Base-by-base conservation (phyloP, 2,329 filamentous ascomycete genomes). In the Xylaria arbuscula region DNA sequence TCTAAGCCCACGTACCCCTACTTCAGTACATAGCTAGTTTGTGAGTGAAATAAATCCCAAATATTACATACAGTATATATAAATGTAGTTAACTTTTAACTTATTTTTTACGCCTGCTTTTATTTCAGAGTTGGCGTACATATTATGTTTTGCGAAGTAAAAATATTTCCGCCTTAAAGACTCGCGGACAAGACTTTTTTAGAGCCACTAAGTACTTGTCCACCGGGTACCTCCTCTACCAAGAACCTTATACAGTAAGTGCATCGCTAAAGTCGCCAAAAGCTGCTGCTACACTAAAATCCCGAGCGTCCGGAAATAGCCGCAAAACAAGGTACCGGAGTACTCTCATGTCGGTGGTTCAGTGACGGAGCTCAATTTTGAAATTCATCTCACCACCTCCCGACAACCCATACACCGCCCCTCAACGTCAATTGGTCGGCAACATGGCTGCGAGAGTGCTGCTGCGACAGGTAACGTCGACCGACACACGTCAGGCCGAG, bases 381-480 rank as follows among this genome's bases (percentile, higher is more conserved):
- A 59, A 64, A 62, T 68, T 66, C 56, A 68, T 60, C 40, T 64
- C 55, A 66, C 66, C 45, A 70, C 57, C 47, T 64, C 28, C 51
- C 36, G 24, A 65, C 34, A 40, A 67, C 56, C 62, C 60, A 53
- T 54, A 60, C 61, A 55, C 50, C 54, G 59, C 62, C 65, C 62
- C 60, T 67, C 67, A 69, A 70, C 74, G 73, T 80, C 83, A 83
- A 86, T 84, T 85, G 66, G 83, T 83, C 80, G 78, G 76, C 77
- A 84, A 79, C 79, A 89, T 89, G 87, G 86, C 86, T 81, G 84
- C 86, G 77, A 85, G 86, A 87, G 82, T 88, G 80, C 81, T 88
- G 80, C 81, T 88, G 76, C 84, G 83, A 80, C 83, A 83, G 84
- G 87, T 89, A 77, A 78, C 82, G 17, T 66, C 11, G 54, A 24